Evolutionary conservation across 2,329 filamentous ascomycete genomes (phyloP).

Genomic region (Neonectria hederae): DNA sequence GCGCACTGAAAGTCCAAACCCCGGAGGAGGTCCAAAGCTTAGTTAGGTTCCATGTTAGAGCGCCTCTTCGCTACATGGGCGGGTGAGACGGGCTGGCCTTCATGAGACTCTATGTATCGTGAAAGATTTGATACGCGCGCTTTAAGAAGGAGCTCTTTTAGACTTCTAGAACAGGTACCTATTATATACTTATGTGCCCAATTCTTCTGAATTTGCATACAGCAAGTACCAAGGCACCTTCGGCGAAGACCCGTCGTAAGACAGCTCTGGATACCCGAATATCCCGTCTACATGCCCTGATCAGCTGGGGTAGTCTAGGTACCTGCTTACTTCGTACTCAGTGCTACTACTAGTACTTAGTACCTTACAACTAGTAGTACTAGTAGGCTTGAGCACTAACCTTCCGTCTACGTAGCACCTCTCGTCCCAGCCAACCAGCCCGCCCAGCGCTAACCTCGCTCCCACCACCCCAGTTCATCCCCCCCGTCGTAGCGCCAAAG

Average conservation of each 20-base stretch:
- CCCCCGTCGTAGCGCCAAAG: constrained; percentile 33
- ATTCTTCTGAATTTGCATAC: neutral
- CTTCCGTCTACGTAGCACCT: neutral
- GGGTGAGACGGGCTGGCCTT: neutral
- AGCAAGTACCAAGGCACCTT: neutral
- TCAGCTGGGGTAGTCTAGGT: neutral
- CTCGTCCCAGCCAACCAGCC: constrained; percentile 18
- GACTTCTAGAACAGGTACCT: too few species aligned
- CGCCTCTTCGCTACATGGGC: neutral
- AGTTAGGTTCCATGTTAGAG: too few species aligned
- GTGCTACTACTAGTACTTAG: neutral
- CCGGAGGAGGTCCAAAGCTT: neutral
- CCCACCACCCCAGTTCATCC: constrained; percentile 26
- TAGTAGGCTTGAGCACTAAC: neutral
- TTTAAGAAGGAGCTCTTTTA: too few species aligned
- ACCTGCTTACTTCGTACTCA: neutral
- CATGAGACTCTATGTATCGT: neutral
- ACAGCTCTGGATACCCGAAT: neutral
- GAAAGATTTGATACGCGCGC: neutral
- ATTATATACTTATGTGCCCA: neutral
- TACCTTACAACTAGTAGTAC: too few species aligned
- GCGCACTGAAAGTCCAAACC: neutral
- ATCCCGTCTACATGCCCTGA: neutral
- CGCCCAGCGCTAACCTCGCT: constrained; percentile 10
- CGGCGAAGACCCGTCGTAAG: neutral